These are phyloP conservation scores for Penicillium sp. DNA, from an alignment of 2,329 filamentous ascomycete genomes.

Conservation along the genomic window DNA sequence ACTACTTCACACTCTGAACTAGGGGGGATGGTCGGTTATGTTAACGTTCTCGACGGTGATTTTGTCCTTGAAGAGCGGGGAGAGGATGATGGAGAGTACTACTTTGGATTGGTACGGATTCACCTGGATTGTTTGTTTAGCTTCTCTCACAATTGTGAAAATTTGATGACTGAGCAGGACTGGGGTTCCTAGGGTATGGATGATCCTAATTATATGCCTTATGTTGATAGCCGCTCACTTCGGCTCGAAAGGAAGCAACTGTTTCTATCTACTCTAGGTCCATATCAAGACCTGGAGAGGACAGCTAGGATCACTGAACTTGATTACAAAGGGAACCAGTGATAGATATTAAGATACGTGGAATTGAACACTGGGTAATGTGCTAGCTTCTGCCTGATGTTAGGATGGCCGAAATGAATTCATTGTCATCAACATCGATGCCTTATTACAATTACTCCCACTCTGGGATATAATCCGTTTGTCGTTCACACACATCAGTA, in stretches of 20 bases:
- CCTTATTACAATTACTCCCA: too few species aligned
- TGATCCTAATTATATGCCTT: not conserved
- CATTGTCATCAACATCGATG: too few species aligned
- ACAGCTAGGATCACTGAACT: not conserved
- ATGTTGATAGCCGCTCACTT: conserved; percentile 4
- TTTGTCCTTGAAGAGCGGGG: conserved; percentile 1
- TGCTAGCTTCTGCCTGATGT: not conserved
- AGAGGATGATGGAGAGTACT: conserved; percentile 4
- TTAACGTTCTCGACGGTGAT: conserved; percentile 5
- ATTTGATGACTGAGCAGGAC: conserved; percentile 1
- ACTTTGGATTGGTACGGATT: conserved; percentile 8
- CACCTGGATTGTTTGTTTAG: conserved; percentile 2
- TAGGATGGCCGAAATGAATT: too few species aligned
- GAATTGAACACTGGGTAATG: not conserved
- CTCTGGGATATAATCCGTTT: too few species aligned
- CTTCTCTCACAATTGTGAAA: conserved; percentile 8
- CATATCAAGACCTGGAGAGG: not conserved
- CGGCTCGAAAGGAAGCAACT: not conserved
- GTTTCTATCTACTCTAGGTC: not conserved
- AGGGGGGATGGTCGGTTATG: conserved; percentile 3
- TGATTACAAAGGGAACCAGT: not conserved
- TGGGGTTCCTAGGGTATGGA: conserved; percentile 12
- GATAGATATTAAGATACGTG: not conserved
- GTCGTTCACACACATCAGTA: too few species aligned
- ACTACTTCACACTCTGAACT: not conserved